Evolutionary conservation across 2,329 filamentous ascomycete species (phyloP), one percentile per base, ranked within the genome.

Genomic region (Amesomyces nigricolor): DNA sequence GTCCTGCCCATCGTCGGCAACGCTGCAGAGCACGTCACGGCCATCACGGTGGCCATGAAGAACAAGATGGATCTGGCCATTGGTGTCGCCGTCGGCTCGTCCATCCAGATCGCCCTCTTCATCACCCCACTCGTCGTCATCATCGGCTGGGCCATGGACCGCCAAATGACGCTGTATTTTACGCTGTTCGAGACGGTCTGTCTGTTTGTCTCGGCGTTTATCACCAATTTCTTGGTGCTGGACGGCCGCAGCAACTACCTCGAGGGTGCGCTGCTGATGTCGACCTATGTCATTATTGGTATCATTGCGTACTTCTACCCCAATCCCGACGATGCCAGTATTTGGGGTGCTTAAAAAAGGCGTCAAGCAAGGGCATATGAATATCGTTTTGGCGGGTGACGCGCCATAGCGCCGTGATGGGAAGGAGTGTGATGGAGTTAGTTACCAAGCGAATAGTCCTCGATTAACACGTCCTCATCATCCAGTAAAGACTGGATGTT

Each of bases 141-240:
- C 22, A 73, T 88, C 17, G 86, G 85, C n/a, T 89, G 86, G 86
- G 79, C 78, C 58, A 79, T 88, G 69, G 72, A 77, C 58, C 80
- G 79, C 57, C 76, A 84, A n/a, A 88, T 89, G 84, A 81, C 86
- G 29, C 78, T 95, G 35, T 91, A 92, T 74, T 95, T 95, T 70
- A 89, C 89, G 58, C 79, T 90, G 47, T 95, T 95, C 71, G 89
- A 95, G 78, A 95, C 89, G 0, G 87, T 94, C 19, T 89, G 87
- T 54, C 80, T 95, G 65, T 95, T 95, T 70, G 83, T 92, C 50
- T 88, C 84, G 50, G 85, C 90, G 7, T 85, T 95, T 61, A 90
- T 95, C 60, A 88, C 92, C 71, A 94, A 92, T 72, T 95, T 94
- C 68, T 73, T 95, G 57, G 89, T 95, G 47, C 75, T 92, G 58